Evolutionary conservation across 495 filamentous ascomycete species (phyloP).

Genomic region (Pyrenula aspistea): DNA sequence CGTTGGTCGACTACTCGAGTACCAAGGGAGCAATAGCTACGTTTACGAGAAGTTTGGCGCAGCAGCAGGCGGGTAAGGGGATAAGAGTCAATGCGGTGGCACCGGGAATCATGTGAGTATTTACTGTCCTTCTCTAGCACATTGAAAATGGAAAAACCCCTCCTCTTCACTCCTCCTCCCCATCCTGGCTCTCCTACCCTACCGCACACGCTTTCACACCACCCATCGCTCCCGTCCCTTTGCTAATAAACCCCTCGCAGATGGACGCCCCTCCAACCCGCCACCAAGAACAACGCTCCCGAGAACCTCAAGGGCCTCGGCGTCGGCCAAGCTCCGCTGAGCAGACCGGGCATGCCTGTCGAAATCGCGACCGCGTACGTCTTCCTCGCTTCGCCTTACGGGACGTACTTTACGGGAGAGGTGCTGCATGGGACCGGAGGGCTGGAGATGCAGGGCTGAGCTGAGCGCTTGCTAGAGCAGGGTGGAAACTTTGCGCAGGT

Average conservation of each 20-base stretch:
- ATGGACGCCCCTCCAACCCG: slow-evolving; percentile 27
- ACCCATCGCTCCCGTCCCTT: too few relatives aligned
- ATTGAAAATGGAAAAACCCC: not conserved
- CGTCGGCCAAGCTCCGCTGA: slow-evolving; percentile 23
- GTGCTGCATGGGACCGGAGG: not conserved
- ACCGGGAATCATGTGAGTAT: slow-evolving; percentile 17
- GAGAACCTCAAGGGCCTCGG: slow-evolving; percentile 44
- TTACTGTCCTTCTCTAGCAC: not conserved
- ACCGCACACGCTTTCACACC: slow-evolving; percentile 43
- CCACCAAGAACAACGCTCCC: slow-evolving; percentile 20
- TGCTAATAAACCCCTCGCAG: too few relatives aligned
- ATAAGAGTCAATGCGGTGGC: slow-evolving; percentile 54
- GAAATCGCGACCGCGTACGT: slow-evolving; percentile 53
- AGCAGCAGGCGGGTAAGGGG: slow-evolving; percentile 42
- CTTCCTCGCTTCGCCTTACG: slow-evolving; percentile 31
- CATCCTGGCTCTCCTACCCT: slow-evolving; percentile 46
- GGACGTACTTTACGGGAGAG: not conserved
- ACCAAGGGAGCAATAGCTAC: slow-evolving; percentile 51
- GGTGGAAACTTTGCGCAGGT: too few relatives aligned
- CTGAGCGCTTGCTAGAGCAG: too few relatives aligned
- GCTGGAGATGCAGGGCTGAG: not conserved
- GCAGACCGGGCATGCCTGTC: slow-evolving; percentile 44
- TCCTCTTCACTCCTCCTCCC: not conserved
- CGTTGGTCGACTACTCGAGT: slow-evolving; percentile 46
- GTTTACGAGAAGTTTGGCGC: slow-evolving; percentile 45